Conservation (phyloP, 139 green algal species). For the Auxenochlorella protothecoides region DNA sequence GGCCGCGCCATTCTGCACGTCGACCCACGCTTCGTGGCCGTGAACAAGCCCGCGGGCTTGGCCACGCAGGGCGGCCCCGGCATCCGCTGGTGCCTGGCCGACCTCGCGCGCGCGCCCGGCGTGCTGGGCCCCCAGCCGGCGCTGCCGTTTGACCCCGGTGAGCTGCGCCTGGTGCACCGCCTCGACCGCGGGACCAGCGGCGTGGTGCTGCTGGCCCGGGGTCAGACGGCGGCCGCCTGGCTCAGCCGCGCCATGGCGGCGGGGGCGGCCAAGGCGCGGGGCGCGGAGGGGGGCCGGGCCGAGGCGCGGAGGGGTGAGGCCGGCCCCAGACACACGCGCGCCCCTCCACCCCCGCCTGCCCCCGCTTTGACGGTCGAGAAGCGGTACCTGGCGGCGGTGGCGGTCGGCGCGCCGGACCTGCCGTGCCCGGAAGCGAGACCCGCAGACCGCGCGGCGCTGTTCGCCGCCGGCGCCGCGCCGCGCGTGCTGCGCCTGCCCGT, state of each 20-base stretch:
- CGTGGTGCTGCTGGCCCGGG: constrained; percentile 41
- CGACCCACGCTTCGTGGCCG: constrained; percentile 35
- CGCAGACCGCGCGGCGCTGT: too few species aligned
- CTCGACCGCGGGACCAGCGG: constrained; percentile 46
- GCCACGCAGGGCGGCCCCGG: constrained; percentile 35
- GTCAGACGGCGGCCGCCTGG: constrained; percentile 35
- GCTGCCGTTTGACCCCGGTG: background rate
- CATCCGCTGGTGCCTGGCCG: constrained; percentile 19
- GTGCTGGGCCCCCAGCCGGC: background rate
- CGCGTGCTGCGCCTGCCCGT: background rate
- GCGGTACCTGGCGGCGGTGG: background rate
- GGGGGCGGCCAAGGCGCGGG: background rate
- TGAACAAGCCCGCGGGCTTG: constrained; percentile 59
- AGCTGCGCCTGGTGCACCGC: constrained; percentile 47
- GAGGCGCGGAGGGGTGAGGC: background rate
- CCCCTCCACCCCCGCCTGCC: too few species aligned
- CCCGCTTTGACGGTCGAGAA: background rate
- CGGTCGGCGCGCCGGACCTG: too few species aligned
- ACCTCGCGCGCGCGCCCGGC: background rate
- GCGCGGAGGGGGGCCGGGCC: background rate
- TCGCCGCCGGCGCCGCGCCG: too few species aligned
- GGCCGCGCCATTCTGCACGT: constrained; percentile 14
- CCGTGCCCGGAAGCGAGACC: too few species aligned
- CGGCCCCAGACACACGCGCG: too few species aligned
- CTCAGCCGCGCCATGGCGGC: constrained; percentile 30